Conservation (phyloP, 2,329 filamentous ascomycete genomes). For the Alternaria conjuncta region DNA sequence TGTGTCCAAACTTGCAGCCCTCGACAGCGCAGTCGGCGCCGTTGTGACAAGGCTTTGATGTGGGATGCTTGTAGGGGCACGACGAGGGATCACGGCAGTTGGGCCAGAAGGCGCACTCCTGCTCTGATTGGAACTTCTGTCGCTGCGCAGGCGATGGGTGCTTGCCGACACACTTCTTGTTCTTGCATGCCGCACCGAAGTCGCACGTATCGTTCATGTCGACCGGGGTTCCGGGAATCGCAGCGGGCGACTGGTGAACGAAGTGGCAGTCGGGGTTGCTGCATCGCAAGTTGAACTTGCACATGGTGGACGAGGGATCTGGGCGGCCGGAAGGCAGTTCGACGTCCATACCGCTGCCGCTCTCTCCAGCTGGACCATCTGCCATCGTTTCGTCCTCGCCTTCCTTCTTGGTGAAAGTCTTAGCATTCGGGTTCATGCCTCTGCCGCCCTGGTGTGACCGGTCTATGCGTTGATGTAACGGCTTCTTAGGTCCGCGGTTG, state of each 20-base stretch:
- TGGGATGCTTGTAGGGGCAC: slow-evolving; percentile 89
- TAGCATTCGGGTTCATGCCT: slow-evolving; percentile 60
- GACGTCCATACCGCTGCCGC: slow-evolving; percentile 62
- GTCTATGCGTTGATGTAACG: slow-evolving; percentile 77
- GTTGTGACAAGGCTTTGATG: slow-evolving; percentile 86
- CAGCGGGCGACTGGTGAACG: slow-evolving; percentile 91
- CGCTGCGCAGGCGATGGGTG: slow-evolving; percentile 91
- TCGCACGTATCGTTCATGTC: slow-evolving; percentile 82
- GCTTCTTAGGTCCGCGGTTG: slow-evolving; percentile 53
- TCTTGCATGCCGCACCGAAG: slow-evolving; percentile 92
- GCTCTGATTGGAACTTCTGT: slow-evolving; percentile 77
- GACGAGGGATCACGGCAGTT: slow-evolving; percentile 81
- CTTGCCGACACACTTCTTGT: slow-evolving; percentile 87
- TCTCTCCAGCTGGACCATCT: slow-evolving; percentile 44
- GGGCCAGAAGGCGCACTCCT: slow-evolving; percentile 89
- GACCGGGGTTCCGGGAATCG: slow-evolving; percentile 75
- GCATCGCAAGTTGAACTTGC: slow-evolving; percentile 89
- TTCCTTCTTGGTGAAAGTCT: slow-evolving; percentile 56
- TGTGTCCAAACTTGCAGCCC: slow-evolving; percentile 89
- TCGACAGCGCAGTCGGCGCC: slow-evolving; percentile 83
- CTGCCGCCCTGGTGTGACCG: slow-evolving; percentile 33
- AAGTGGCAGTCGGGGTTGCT: slow-evolving; percentile 90
- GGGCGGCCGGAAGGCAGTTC: slow-evolving; percentile 63
- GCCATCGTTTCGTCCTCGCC: slow-evolving; percentile 48
- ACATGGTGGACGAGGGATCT: slow-evolving; percentile 70